Base-by-base conservation (phyloP, 2,329 filamentous ascomycete species). In the Claviceps sp. region DNA sequence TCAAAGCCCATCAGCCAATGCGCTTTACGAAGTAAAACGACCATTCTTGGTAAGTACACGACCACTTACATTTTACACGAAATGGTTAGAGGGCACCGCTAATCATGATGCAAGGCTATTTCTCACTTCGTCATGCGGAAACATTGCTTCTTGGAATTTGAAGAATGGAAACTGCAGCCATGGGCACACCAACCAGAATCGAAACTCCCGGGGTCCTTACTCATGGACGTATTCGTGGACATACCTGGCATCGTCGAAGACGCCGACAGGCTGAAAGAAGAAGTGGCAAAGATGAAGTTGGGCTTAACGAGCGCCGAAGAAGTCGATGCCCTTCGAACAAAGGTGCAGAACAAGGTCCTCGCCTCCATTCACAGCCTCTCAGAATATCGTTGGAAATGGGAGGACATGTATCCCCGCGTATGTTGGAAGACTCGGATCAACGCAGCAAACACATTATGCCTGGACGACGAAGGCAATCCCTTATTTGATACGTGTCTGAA, bases 151-250 rank as follows among this genome's bases (percentile, higher is more conserved):
- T 26, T 55, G 43, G 51, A 55, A 40, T 38, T 43, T 7, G 3
- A 53, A 14, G 38, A 52, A 11, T 56, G 53, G 55, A 55, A 56
- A 13, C 26, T 8, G 6, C 37, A 38, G 1, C 50, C 51, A n/a
- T 54, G 50, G 41, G 47, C 45, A 17, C 48, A 39, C 6, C 47
- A 48, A 2, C 47, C 55, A 2, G 37, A 46, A 11, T 48, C 47
- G 17, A 49, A 47, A 22, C 50, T 51, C 3, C 34, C 54, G 5
- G 52, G 53, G 6, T 53, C 52, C n/a, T 17, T 53, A 38, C 40
- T 55, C 10, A 54, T 55, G 39, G 55, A 56, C 14, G 46, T 52
- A 11, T 56, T 56, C 24, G 54, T 52, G 16, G 47, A 51, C 30
- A 46, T 55, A 40, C 51, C 51, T 5, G 55, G 51, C 34, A 52